Evolutionary conservation across 1,284 basidiomycete species (phyloP), one percentile per base, ranked within the genome.

Genomic region (Cutaneotrichosporon sp.): DNA sequence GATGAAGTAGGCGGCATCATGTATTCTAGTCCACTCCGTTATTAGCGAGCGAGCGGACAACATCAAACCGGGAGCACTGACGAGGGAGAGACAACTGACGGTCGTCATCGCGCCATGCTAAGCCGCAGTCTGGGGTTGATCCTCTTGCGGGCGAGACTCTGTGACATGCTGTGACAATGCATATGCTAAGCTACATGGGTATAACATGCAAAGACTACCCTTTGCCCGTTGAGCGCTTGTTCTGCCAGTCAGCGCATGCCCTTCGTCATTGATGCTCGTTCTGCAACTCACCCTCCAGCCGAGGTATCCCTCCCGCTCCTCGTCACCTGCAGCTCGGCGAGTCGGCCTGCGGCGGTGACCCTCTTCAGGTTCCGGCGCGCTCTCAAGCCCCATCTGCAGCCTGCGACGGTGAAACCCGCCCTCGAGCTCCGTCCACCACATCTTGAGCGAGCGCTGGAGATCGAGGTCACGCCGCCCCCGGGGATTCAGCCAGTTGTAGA

Each of bases 391-490:
- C 1, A 53, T 49, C 8, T 56, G 51, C 12, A 62, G 31, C 10
- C 68, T 54, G 20, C 73, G 62, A 27, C 60, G 59, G 8, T 44
- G 52, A 73, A 94, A 84, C 9, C 92, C 91, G 19, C 82, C 84
- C 29, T 84, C 82, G 55, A 97, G 84, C 67, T 93, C 89, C 35
- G 80, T 78, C 81, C 85, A 85, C 89, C 92, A 96, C 70, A 86
- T 88, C 24, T 79, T 82, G 59, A 97, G 76, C 3, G 82, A 75
- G 52, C 85, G 85, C 74, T 89, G 88, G 49, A 97, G 80, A 29
- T 86, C 84, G 37, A 86, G 76, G 72, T 97, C 94, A 44, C 93
- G 84, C 46, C 85, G 81, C 7, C 94, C 96, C 73, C 91, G 91
- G 20, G 84, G 80, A 67, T 97, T 93, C 19, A 98, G 79, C 93